Base-by-base conservation (phyloP, 2,329 filamentous ascomycete genomes). In the Domatiomyces globalis region DNA sequence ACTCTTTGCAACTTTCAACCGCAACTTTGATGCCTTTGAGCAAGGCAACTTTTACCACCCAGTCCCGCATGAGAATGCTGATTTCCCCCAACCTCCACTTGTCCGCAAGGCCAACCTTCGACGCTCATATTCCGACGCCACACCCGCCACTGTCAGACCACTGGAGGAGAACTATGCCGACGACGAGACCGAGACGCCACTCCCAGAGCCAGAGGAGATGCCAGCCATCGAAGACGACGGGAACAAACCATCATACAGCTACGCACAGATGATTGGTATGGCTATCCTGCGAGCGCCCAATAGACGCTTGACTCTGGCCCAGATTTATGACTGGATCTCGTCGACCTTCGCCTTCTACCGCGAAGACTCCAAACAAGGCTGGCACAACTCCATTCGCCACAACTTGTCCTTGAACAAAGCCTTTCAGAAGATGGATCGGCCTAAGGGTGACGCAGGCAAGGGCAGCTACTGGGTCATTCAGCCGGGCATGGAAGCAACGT, bases 241-340 rank as follows among this genome's bases (percentile, higher is more conserved):
- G 61, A 74, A 75, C 51, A 96, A 98, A 66, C 92, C 92, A 5
- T 78, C 81, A 4, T 87, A 90, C 68, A 96, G 89, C 70, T 98
- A 98, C 66, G 90, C 92, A 18, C 85, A 85, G 60, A 77, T 98
- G 60, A 96, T 96, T 58, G 92, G 87, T 64, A 95, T 95, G 89
- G 88, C 92, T 49, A 95, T 98, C 61, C 74, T 96, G 19, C 82
- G 89, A 56, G 87, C 92, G 4, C 83, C 85, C 10, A 81, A 83
- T 55, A 82, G 88, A 54, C 84, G 86, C 49, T 75, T 96, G 56
- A 96, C 92, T 1, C 76, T 98, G 17, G 82, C 88, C 22, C 88
- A 95, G 67, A 98, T 98, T 60, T 98, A 96, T 76, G 95, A 94
- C 65, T 98, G 92, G 90, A 96, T 98, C 62, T 94, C 87, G n/a